A percentile compares a stretch with the other conserved stretches of the same genome.
These are phyloP conservation scores for Raphanus raphanistrum DNA, from an alignment of 345 rosid genomes.

Conservation along the genomic window DNA sequence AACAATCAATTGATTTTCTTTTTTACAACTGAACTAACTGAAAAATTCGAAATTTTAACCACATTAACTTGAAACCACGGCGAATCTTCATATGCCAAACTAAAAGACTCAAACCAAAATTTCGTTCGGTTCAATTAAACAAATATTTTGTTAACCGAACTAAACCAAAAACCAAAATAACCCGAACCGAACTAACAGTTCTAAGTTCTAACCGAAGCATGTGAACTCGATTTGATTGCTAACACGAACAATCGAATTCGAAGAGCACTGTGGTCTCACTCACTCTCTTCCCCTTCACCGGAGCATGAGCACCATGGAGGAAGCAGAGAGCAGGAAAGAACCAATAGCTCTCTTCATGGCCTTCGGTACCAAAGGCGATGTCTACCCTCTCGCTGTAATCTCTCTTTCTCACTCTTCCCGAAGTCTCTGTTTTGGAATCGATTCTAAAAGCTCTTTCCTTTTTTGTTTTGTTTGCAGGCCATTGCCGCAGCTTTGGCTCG, in stretches of 20 bases:
- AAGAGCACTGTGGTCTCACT: background rate
- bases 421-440: background rate
- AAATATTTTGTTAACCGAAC: background rate
- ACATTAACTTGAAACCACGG: background rate
- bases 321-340: slow-evolving; percentile 38
- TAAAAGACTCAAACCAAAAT: background rate
- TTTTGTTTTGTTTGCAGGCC: slow-evolving; percentile 46
- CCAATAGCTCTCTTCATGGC: slow-evolving; percentile 74
- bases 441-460: background rate
- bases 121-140: background rate
- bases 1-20: background rate
- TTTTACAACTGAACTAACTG: no score
- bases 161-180: background rate
- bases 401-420: slow-evolving; percentile 28
- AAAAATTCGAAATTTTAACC: background rate
- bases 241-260: background rate
- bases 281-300: background rate
- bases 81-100: background rate
- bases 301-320: slow-evolving; percentile 30
- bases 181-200: background rate
- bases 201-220: background rate
- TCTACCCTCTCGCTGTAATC: slow-evolving; percentile 70
- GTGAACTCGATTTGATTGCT: background rate
- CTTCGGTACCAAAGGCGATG: slow-evolving; percentile 88
- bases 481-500: slow-evolving; percentile 72